Evolutionary conservation across 352 stramenopile genomes (phyloP).

Genomic region (Globisporangium ultimum): DNA sequence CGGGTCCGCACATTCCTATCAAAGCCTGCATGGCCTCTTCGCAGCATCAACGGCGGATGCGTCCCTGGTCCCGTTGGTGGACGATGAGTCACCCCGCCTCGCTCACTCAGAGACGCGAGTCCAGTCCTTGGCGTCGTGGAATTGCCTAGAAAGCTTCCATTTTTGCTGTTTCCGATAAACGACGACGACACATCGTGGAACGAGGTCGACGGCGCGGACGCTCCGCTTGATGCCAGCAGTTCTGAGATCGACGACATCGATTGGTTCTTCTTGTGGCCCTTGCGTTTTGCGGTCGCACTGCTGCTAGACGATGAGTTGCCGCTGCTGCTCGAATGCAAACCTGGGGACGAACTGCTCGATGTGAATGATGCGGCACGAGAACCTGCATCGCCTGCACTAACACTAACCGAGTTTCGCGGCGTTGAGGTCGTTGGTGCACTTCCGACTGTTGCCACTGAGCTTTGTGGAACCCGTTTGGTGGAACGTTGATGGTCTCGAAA

Average conservation of each 20-base stretch:
- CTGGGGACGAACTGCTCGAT: slow-evolving; percentile 13
- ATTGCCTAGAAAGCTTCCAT: slow-evolving; percentile 42
- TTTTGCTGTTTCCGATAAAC: slow-evolving; percentile 24
- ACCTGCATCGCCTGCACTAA: slow-evolving; percentile 2
- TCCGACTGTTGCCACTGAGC: not conserved
- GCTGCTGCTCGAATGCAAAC: slow-evolving; percentile 6
- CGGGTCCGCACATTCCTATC: slow-evolving; percentile 34
- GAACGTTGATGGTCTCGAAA: slow-evolving; percentile 58
- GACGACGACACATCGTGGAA: slow-evolving; percentile 60
- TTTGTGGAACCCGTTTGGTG: slow-evolving; percentile 4
- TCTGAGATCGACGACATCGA: slow-evolving; percentile 89
- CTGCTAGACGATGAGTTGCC: slow-evolving; percentile 8
- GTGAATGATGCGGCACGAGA: slow-evolving; percentile 16
- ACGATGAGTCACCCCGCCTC: slow-evolving; percentile 27
- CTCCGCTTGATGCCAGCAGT: slow-evolving; percentile 49
- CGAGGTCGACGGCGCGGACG: slow-evolving; percentile 32
- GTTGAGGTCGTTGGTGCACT: slow-evolving; percentile 5
- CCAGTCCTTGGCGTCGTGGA: slow-evolving; percentile 62
- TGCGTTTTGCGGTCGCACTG: slow-evolving; percentile 50
- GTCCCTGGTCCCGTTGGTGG: slow-evolving; percentile 4
- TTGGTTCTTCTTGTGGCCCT: slow-evolving; percentile 86
- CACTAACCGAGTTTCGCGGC: slow-evolving; percentile 8
- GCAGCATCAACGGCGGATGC: slow-evolving; percentile 15
- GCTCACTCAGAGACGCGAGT: slow-evolving; percentile 65
- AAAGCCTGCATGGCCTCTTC: slow-evolving; percentile 10